Base-by-base conservation (phyloP, 331 rosid genomes). In the Malus hybrid region DNA sequence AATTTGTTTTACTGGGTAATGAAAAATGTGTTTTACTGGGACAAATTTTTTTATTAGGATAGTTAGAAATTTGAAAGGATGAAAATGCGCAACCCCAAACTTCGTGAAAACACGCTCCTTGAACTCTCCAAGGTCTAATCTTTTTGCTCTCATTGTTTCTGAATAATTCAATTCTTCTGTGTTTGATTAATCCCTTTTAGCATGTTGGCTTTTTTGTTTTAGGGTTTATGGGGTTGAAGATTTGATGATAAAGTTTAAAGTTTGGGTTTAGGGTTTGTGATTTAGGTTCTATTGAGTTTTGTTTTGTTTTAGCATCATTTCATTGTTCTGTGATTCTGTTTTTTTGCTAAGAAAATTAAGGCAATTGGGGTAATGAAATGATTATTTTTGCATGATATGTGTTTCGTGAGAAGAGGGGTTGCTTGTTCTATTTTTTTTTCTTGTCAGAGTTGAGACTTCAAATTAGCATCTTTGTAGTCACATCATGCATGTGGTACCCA, bases 61-160 rank as follows among this genome's bases (percentile, higher is more conserved):
- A 22, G 24, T 22, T 22, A 22, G 24, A 22, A 22, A 22, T 22
- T 22, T 22, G 24, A 22, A 22, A 22, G 24, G 24, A 22, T 22
- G 24, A 22, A 22, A 22, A 22, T 1, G 1, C 24, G 88, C 81
- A 84, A 85, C 28, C 92, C 92, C 20, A 83, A 88, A 60, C 88
- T 85, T 54, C 90, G 96, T 1, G 96, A 92, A 76, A 84, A 87
- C 66, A 87, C 93, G 19, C 96, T 92, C 31, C 84, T 67, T 5
- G 89, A 87, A 73, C 96, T 90, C 42, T 90, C 96, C 20, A 90
- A 88, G 97, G 97, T 92, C n/a, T 62, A 18, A n/a, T 44, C 69
- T 19, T 24, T 27, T 7, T 29, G 28, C 52, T 13, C n/a, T 36
- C 6, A 36, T 65, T 3, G 2, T 4, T n/a, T 71, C 6, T 36